These are phyloP conservation scores for Trichosanthes cucumerina DNA, from an alignment of 306 rosid genomes.

Conservation along the genomic window DNA sequence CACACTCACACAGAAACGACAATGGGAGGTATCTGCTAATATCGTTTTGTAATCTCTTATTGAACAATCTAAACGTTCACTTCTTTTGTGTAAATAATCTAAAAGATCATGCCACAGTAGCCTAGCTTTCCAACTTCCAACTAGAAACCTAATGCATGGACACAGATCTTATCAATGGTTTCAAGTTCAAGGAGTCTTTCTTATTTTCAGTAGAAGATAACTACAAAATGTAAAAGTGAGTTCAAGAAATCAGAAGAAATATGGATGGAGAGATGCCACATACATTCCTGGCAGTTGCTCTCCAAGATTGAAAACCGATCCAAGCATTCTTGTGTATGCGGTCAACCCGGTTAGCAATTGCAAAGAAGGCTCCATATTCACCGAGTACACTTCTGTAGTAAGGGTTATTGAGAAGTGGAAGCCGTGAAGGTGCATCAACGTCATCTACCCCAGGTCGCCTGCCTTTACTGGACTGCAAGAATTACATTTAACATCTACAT, in stretches of 20 bases:
- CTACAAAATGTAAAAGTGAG: neutral
- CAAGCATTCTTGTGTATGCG: conserved; percentile 92
- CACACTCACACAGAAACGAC: neutral
- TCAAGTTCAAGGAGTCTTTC: neutral
- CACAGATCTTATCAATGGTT: neutral
- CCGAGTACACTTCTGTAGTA: conserved; percentile 81
- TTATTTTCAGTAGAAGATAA: neutral
- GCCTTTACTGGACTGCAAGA: conserved; percentile 69
- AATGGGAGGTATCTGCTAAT: neutral
- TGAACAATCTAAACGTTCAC: neutral
- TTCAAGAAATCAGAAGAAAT: conserved; percentile 3
- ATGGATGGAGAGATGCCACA: neutral
- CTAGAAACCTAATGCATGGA: neutral
- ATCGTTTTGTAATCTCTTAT: neutral
- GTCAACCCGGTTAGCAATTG: conserved; percentile 77
- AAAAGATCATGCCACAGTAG: neutral
- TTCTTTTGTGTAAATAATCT: neutral
- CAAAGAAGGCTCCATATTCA: conserved; percentile 84
- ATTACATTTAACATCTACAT: conserved; percentile 11
- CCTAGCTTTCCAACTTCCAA: neutral
- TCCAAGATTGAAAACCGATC: conserved; percentile 99
- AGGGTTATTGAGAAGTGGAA: conserved; percentile 59
- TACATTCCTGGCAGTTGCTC: conserved; percentile 93
- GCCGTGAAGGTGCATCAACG: conserved; percentile 83
- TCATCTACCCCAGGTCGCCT: conserved; percentile 75